Evolutionary conservation across 495 filamentous ascomycete genomes (phyloP).

Genomic region (Stereocaulon alpinum): DNA sequence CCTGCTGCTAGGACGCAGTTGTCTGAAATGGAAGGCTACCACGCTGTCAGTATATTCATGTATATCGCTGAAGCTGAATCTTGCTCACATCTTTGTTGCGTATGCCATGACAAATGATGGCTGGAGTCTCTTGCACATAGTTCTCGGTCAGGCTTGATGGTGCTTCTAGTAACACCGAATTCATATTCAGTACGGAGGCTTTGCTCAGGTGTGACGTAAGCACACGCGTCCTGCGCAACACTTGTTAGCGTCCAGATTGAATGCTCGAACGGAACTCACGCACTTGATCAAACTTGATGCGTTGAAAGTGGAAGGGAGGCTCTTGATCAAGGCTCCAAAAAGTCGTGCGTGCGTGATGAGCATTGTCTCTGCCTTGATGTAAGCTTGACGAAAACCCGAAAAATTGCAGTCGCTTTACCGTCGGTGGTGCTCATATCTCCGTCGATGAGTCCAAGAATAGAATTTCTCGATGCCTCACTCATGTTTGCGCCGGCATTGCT

Average conservation of each 20-base stretch:
- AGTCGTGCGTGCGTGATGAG: constrained; percentile 80
- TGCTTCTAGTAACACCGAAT: constrained; percentile 75
- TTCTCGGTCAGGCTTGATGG: constrained; percentile 54
- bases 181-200: constrained; percentile 68
- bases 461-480: constrained; percentile 74
- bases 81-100: constrained; percentile 54
- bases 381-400: constrained; percentile 8
- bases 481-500: constrained; percentile 90
- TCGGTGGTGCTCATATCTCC: constrained; percentile 66
- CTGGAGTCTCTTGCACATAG: constrained; percentile 59
- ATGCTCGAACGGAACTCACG: constrained; percentile 10
- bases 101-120: constrained; percentile 73
- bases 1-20: constrained; percentile 90
- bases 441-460: constrained; percentile 80
- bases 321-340: constrained; percentile 79
- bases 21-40: constrained; percentile 69
- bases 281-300: constrained; percentile 63
- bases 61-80: background rate
- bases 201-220: constrained; percentile 60
- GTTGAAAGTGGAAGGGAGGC: constrained; percentile 52
- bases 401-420: constrained; percentile 29
- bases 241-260: background rate
- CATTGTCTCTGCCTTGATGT: constrained; percentile 46
- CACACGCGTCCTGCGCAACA: constrained; percentile 48
- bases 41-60: constrained; percentile 1